phyloP scores from a whole-genome alignment of 2,329 filamentous ascomycete species.

The Lecanicillium sp. region DNA sequence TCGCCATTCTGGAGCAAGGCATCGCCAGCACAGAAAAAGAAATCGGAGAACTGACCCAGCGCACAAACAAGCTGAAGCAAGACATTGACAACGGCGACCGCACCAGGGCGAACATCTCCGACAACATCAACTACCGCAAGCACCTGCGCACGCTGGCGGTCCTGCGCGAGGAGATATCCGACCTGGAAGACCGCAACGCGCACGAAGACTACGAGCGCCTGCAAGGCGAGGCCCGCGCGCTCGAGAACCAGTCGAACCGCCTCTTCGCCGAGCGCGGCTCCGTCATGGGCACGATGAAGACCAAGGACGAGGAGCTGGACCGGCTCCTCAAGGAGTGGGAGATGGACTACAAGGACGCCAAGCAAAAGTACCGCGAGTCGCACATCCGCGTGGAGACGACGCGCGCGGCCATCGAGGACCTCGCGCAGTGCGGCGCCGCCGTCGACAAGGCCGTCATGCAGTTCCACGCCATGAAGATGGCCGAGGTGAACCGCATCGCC shows the following conservation, averaged over 20 bases:
- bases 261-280: conserved; percentile 67
- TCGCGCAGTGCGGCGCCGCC: conserved; percentile 74
- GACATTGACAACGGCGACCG: conserved; percentile 74
- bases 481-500: conserved; percentile 91
- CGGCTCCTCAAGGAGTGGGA: conserved; percentile 75
- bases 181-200: conserved; percentile 73
- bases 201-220: conserved; percentile 76
- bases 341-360: conserved; percentile 79
- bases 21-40: conserved; percentile 63
- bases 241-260: conserved; percentile 62
- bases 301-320: conserved; percentile 74
- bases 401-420: conserved; percentile 85
- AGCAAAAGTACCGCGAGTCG: conserved; percentile 72
- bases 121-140: conserved; percentile 83
- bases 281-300: conserved; percentile 71
- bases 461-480: conserved; percentile 95
- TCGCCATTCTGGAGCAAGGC: conserved; percentile 60
- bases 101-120: conserved; percentile 78
- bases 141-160: conserved; percentile 62
- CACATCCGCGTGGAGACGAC: conserved; percentile 89
- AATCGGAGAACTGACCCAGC: conserved; percentile 57
- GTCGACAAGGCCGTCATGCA: conserved; percentile 97
- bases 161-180: conserved; percentile 62
- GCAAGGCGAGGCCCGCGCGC: conserved; percentile 58
- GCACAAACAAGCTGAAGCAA: conserved; percentile 71